Percentiles rank a stretch among this genome's conserved stretches.
Evolutionary conservation across 1,284 basidiomycete species (phyloP).

Genomic region (Cutaneotrichosporon sp.): DNA sequence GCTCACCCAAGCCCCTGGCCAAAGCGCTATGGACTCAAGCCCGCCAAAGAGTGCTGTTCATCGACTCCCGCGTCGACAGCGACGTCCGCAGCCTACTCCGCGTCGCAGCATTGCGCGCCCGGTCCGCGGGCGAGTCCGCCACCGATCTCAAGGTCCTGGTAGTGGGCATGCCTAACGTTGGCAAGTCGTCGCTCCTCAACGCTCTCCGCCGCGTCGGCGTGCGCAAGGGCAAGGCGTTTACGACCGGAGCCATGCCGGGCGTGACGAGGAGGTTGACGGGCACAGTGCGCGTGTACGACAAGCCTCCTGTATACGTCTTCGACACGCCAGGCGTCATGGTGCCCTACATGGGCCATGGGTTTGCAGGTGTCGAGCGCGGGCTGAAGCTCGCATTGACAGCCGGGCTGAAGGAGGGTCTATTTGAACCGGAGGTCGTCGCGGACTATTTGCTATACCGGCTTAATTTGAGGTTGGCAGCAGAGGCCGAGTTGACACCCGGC

Average conservation of each 20-base stretch:
- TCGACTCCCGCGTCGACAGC: constrained; percentile 54
- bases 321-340: constrained; percentile 98
- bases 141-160: constrained; percentile 80
- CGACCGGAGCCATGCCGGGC: constrained; percentile 84
- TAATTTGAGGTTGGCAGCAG: constrained; percentile 62
- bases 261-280: constrained; percentile 80
- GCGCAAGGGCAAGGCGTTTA: constrained; percentile 79
- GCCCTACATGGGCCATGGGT: constrained; percentile 85
- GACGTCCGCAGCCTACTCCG: constrained; percentile 55
- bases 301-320: constrained; percentile 85
- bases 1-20: constrained; percentile 50
- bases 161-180: constrained; percentile 98
- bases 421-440: constrained; percentile 78
- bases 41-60: constrained; percentile 57
- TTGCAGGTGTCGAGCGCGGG: constrained; percentile 80
- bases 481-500: constrained; percentile 17
- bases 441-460: constrained; percentile 86
- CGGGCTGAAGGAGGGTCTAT: constrained; percentile 90
- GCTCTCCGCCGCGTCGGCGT: constrained; percentile 86
- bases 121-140: constrained; percentile 18
- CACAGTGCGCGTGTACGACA: constrained; percentile 72
- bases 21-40: constrained; percentile 54
- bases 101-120: constrained; percentile 45
- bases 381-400: constrained; percentile 86
- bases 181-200: constrained; percentile 92